phyloP scores from a whole-genome alignment of 257 asterid species.

The Scutellaria barbata region DNA sequence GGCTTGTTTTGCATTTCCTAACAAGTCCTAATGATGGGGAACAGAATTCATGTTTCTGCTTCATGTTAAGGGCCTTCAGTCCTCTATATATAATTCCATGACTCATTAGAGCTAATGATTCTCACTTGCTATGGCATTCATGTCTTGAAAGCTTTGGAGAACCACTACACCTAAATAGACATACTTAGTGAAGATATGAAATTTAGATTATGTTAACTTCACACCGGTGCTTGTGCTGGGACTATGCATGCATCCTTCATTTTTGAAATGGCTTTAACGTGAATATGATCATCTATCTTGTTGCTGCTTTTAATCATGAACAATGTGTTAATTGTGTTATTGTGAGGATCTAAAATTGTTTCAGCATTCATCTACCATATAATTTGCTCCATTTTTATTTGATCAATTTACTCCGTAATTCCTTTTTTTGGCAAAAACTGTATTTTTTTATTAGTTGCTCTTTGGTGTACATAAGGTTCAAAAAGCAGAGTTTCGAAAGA shows the following conservation, averaged over 20 bases:
- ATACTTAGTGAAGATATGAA: background rate
- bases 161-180: background rate
- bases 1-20: constrained; percentile 1
- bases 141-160: constrained; percentile 4
- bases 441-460: constrained; percentile 33
- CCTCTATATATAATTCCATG: background rate
- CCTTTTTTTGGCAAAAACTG: constrained; percentile 13
- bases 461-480: constrained; percentile 67
- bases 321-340: constrained; percentile 6
- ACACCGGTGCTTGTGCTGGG: background rate
- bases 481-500: constrained; percentile 84
- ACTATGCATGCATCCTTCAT: constrained; percentile 4
- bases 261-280: constrained; percentile 1
- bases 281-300: background rate
- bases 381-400: background rate
- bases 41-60: background rate
- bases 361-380: background rate
- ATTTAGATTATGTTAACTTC: background rate
- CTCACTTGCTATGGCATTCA: background rate
- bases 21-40: background rate
- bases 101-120: background rate
- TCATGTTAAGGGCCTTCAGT: background rate
- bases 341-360: constrained; percentile 21
- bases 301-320: constrained; percentile 8
- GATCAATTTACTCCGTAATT: background rate